Base-by-base conservation (phyloP, 805 yeast species). In the Ogataea angusta region DNA sequence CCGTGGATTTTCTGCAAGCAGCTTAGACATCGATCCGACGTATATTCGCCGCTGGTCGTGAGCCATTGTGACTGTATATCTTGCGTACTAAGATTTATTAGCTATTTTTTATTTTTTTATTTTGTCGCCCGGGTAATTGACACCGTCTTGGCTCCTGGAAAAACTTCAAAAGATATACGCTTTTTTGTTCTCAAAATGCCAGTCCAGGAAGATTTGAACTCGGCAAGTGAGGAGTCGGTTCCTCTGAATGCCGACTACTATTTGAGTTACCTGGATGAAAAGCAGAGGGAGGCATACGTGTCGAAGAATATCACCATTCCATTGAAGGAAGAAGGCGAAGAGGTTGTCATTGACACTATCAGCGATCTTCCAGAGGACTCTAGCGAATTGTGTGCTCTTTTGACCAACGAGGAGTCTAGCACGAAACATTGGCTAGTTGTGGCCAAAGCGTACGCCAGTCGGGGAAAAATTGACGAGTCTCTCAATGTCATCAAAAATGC, bases 281-380 rank as follows among this genome's bases (percentile, higher is more conserved):
- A 41, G 7, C 37, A 48, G 8, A 51, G 48, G 25, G 61, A 60
- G 18, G 43, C 46, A 13, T 58, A 47, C 34, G 43, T 52, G 1
- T 47, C 61, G 8, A 48, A 48, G 12, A 58, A 53, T 32, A 55
- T 62, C 12, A 49, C 64, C 10, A 83, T 91, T 55, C 96, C 95
- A 30, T 68, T 88, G 57, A 73, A 72, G 47, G 83, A 75, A 42
- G 80, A 82, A 43, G 85, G 83, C 53, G 95, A 89, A 64, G 85
- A 87, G 46, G 96, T 91, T 48, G 83, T 87, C 38, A 77, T 93
- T 51, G 91, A 89, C 55, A 72, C 85, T 45, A 75, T 75, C 38
- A 79, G 80, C 25, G 98, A 91, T 56, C 70, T 89, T 42, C 95
- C 96, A 4, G 95, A 86, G 16, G 96, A 91, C 60, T 86, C 96